Conservation (phyloP, 2,329 filamentous ascomycete species). For the Cladosporium sp. region DNA sequence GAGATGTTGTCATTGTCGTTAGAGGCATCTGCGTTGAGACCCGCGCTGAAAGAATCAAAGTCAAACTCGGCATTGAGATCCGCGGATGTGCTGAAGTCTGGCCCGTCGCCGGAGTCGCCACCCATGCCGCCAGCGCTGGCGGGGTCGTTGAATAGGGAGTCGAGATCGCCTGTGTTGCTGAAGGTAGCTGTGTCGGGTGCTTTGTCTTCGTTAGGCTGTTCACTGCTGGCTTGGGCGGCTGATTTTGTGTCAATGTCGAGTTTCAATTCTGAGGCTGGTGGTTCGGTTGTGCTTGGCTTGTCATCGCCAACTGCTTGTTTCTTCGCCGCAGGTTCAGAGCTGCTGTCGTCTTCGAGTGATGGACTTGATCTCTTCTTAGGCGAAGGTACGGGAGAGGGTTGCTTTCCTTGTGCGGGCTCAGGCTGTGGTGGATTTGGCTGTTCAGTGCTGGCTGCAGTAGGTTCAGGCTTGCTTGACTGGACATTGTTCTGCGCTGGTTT, state of each 20-base stretch:
- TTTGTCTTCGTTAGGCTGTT: conserved; percentile 19
- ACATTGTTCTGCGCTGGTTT: not conserved
- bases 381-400: not conserved
- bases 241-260: conserved; percentile 11
- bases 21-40: conserved; percentile 19
- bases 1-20: conserved; percentile 30
- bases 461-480: not conserved
- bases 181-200: conserved; percentile 22
- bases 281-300: not conserved
- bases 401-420: not conserved
- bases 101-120: conserved; percentile 3
- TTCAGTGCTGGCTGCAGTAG: conserved; percentile 1
- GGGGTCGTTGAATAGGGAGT: conserved; percentile 32
- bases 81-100: conserved; percentile 13
- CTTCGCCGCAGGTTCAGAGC: not conserved
- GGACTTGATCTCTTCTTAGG: conserved; percentile 6
- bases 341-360: not conserved
- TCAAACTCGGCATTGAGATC: conserved; percentile 27
- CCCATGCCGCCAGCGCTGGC: conserved; percentile 16
- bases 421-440: conserved; percentile 10
- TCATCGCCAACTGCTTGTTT: conserved; percentile 8
- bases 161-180: conserved; percentile 29
- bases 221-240: conserved; percentile 7
- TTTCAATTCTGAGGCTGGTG: not conserved
- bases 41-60: conserved; percentile 28